Evolutionary conservation across 2,329 filamentous ascomycete species (phyloP).

Genomic region (Nannizziopsis barbatae): DNA sequence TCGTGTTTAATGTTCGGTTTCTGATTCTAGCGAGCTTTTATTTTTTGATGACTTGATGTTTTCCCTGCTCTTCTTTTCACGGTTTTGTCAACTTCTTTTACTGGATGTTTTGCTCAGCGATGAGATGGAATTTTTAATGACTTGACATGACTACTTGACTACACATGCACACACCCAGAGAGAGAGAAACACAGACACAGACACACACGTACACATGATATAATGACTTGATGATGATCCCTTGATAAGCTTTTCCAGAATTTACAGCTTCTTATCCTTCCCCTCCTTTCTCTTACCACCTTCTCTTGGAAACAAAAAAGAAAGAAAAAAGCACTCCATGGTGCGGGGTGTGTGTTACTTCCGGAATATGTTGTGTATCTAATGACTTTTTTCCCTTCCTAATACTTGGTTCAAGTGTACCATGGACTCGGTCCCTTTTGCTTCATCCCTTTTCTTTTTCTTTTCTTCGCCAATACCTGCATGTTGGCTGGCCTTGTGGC

Average conservation of each 20-base stretch:
- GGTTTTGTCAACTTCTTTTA: too few species aligned
- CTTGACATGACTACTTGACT: slow-evolving; percentile 6
- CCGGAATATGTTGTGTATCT: background rate
- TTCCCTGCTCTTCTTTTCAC: background rate
- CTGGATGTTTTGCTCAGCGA: background rate
- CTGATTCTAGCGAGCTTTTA: slow-evolving; percentile 7
- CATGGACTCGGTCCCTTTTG: slow-evolving; percentile 1
- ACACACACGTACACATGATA: slow-evolving; percentile 1
- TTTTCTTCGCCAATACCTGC: background rate
- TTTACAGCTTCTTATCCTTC: background rate
- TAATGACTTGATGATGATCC: slow-evolving; percentile 7
- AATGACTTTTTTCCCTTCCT: background rate
- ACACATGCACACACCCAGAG: too few species aligned
- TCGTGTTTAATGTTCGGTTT: background rate
- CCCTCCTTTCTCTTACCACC: background rate
- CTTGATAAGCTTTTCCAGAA: too few species aligned
- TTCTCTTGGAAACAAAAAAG: slow-evolving; percentile 1
- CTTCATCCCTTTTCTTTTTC: background rate
- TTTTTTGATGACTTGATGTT: background rate
- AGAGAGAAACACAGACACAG: too few species aligned
- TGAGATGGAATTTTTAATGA: background rate
- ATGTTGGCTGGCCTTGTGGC: background rate
- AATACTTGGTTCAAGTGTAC: slow-evolving; percentile 4
- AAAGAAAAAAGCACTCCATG: background rate
- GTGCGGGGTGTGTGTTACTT: background rate